Conservation (phyloP, 2,329 filamentous ascomycete genomes). For the Aspergillus udagawae region DNA sequence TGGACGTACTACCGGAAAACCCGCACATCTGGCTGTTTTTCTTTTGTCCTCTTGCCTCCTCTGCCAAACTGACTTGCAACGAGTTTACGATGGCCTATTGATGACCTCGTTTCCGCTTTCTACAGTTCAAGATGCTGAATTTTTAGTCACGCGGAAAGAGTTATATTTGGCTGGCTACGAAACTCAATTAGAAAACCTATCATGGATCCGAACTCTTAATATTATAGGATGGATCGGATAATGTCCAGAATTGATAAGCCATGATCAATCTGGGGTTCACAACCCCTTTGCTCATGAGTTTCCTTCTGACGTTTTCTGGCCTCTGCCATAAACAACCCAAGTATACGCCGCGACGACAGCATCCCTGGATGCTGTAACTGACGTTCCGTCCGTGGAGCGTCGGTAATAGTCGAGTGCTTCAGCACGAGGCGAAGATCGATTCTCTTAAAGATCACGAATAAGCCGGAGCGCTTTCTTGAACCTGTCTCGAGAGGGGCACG, state of each 20-base stretch:
- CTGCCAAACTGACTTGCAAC: background rate
- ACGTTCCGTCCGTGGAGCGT: conserved; percentile 62
- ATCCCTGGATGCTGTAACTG: conserved; percentile 54
- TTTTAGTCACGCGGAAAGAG: background rate
- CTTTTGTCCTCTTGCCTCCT: background rate
- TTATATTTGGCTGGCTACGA: background rate
- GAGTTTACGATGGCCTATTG: background rate
- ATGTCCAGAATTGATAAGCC: background rate
- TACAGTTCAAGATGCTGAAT: background rate
- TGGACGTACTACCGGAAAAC: background rate
- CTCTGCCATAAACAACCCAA: conserved; percentile 2
- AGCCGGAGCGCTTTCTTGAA: conserved; percentile 96
- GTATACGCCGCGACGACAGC: conserved; percentile 52
- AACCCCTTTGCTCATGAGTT: background rate
- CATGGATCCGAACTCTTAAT: background rate
- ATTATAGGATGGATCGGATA: background rate
- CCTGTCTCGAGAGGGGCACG: conserved; percentile 70
- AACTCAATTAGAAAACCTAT: background rate
- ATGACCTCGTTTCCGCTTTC: background rate
- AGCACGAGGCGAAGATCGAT: conserved; percentile 70
- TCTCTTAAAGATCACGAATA: conserved; percentile 74
- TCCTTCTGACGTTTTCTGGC: background rate
- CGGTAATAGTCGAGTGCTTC: conserved; percentile 68
- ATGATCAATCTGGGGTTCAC: background rate
- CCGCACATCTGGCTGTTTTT: background rate